Percentiles rank a stretch among this genome's conserved stretches.
These are phyloP conservation scores for Plantago major DNA, from an alignment of 257 asterid genomes.

Conservation along the genomic window DNA sequence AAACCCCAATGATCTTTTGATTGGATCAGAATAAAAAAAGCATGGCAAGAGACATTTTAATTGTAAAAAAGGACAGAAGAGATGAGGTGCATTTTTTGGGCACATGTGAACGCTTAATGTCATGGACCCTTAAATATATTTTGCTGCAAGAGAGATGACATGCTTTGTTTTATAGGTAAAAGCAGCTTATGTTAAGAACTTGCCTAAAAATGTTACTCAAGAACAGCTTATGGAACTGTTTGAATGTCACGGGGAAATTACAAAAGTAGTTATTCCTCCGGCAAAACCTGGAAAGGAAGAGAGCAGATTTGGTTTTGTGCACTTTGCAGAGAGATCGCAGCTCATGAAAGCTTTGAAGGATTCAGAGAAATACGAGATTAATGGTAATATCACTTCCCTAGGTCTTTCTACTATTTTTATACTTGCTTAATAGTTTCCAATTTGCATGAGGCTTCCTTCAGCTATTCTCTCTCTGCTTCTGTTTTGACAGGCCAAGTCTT, in stretches of 20 bases:
- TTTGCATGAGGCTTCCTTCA: constrained; percentile 15
- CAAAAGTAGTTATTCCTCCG: constrained; percentile 90
- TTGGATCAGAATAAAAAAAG: too few relatives aligned
- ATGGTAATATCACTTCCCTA: constrained; percentile 43
- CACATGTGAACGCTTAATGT: too few relatives aligned
- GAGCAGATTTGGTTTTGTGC: constrained; percentile 94
- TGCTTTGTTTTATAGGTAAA: constrained; percentile 47
- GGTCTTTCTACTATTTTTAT: constrained; percentile 6
- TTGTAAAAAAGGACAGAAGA: too few relatives aligned
- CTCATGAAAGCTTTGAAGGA: constrained; percentile 91
- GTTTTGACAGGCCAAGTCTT: constrained; percentile 66
- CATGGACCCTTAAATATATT: too few relatives aligned
- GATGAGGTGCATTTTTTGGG: too few relatives aligned
- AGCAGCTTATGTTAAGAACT: constrained; percentile 92
- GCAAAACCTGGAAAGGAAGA: constrained; percentile 94
- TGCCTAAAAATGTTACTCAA: constrained; percentile 77
- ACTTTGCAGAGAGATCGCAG: constrained; percentile 80
- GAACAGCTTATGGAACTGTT: constrained; percentile 76
- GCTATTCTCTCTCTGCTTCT: constrained; percentile 15
- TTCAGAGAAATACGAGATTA: constrained; percentile 83
- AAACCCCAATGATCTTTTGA: too few relatives aligned
- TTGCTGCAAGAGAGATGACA: background rate
- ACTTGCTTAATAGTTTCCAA: constrained; percentile 13
- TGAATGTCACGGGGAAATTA: constrained; percentile 83
- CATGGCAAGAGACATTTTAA: too few relatives aligned